These are phyloP conservation scores for Dendrobium huoshanense DNA, from an alignment of 106 monocot genomes.

Conservation along the genomic window DNA sequence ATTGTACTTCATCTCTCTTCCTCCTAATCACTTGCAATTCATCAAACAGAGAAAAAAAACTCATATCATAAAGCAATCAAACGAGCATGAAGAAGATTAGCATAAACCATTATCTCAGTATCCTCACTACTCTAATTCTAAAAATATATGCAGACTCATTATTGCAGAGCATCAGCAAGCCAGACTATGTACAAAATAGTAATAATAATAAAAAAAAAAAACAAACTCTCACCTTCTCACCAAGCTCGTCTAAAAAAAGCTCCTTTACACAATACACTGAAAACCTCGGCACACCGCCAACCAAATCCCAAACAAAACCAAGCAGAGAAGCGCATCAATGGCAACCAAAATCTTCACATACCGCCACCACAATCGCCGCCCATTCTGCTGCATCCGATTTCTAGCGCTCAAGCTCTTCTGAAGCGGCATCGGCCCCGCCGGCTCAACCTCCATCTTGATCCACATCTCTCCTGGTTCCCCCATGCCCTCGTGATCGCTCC, in stretches of 20 bases:
- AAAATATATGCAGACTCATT: not conserved
- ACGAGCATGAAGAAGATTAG: not conserved
- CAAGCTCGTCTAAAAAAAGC: not conserved
- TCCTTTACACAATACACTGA: conserved; percentile 11
- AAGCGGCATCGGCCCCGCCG: not conserved
- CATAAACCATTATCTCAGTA: not conserved
- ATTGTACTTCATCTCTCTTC: not conserved
- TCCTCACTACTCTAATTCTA: not conserved
- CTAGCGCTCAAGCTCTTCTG: conserved; percentile 12
- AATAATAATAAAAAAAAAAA: not conserved
- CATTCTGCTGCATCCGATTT: not conserved
- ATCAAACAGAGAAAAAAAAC: not conserved
- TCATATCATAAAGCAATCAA: not conserved
- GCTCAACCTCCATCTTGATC: not conserved
- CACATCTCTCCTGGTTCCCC: not conserved
- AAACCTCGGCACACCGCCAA: conserved; percentile 35
- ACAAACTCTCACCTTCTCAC: too few relatives aligned
- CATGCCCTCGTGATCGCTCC: not conserved
- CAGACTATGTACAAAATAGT: not conserved
- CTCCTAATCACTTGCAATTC: not conserved
- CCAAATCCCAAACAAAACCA: conserved; percentile 36
- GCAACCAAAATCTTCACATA: conserved; percentile 31
- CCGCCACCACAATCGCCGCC: conserved; percentile 23
- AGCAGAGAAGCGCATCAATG: conserved; percentile 26
- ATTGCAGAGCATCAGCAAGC: not conserved